Percentiles rank a stretch among this genome's conserved stretches.
Conservation (phyloP, 352 stramenopile species). For the Globisporangium rhizosaccharum region DNA sequence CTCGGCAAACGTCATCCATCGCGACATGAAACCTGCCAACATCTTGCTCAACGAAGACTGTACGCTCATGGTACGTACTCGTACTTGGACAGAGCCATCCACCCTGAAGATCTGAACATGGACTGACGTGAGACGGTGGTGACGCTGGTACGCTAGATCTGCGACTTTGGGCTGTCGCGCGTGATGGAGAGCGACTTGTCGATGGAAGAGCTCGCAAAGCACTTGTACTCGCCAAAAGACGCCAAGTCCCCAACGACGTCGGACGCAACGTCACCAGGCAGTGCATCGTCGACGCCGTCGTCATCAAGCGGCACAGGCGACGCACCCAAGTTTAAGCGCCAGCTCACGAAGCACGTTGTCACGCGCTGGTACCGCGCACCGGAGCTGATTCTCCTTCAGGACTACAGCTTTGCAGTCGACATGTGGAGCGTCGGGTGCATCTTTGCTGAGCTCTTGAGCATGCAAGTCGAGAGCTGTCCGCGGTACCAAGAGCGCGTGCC, state of each 20-base stretch:
- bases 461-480: constrained; percentile 84
- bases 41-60: constrained; percentile 87
- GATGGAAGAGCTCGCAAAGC: constrained; percentile 71
- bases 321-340: constrained; percentile 73
- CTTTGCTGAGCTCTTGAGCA: constrained; percentile 83
- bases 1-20: constrained; percentile 87
- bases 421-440: constrained; percentile 99
- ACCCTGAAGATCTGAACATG: too few species aligned
- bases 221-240: constrained; percentile 77
- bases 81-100: too few species aligned
- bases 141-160: constrained; percentile 39
- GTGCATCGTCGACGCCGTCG: constrained; percentile 65
- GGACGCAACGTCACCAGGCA: constrained; percentile 56
- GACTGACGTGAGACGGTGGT: neutral
- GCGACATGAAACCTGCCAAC: constrained; percentile 88
- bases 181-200: constrained; percentile 74
- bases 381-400: constrained; percentile 95
- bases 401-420: constrained; percentile 97
- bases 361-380: constrained; percentile 97
- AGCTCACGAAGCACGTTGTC: constrained; percentile 98
- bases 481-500: constrained; percentile 82
- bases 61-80: constrained; percentile 61
- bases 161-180: constrained; percentile 79
- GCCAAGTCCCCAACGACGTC: constrained; percentile 73
- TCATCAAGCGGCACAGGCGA: constrained; percentile 25